Evolutionary conservation across 2,329 filamentous ascomycete species (phyloP), one percentile per base, ranked within the genome.

Genomic region (Davidsoniella eucalypti): DNA sequence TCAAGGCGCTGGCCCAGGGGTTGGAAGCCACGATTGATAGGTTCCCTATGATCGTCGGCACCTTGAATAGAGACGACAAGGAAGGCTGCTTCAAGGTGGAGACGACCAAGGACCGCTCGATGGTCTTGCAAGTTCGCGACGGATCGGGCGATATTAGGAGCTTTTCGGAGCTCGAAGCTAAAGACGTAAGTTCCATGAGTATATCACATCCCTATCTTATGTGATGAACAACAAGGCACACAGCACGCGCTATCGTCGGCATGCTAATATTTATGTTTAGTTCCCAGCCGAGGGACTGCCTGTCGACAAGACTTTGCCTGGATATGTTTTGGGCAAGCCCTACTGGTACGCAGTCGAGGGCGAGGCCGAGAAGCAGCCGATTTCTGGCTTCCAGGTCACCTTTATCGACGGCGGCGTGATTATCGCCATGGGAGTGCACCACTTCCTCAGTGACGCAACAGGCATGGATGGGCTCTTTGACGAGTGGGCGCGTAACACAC

Each of bases 371-470:
- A 7, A 44, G 8, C 25, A 16, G 7, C 14, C 40, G n/a, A 26
- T 44, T 8, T 7, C 25, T 16, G 41, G 48, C 18, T 50, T 50
- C 41, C 48, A 50, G 25, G 40, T 44, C 12, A 44, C 48, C n/a
- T 50, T 50, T 14, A 50, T 50, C 12, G 42, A 50, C 9, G 48
- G 48, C 6, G 48, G 48, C 4, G 29, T 50, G 17, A 50, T 44
- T n/a, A 8, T 50, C 33, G 38, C 26, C 5, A 17, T 50, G 10
- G n/a, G 26, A n/a, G 12, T 44, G 3, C 48, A 50, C 16, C 48
- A 44, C 29, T 29, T 43, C 18, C 18, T 50, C n/a, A 23, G 40
- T 29, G 41, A 44, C 14, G 48, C 48, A 25, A 50, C 48, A 3
- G 48, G 48, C 26, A n/a, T 50, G 12, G 48, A 50, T 23, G 17